These are phyloP conservation scores for Asterophora lycoperdoides DNA, from an alignment of 768 basidiomycete species.

Conservation along the genomic window DNA sequence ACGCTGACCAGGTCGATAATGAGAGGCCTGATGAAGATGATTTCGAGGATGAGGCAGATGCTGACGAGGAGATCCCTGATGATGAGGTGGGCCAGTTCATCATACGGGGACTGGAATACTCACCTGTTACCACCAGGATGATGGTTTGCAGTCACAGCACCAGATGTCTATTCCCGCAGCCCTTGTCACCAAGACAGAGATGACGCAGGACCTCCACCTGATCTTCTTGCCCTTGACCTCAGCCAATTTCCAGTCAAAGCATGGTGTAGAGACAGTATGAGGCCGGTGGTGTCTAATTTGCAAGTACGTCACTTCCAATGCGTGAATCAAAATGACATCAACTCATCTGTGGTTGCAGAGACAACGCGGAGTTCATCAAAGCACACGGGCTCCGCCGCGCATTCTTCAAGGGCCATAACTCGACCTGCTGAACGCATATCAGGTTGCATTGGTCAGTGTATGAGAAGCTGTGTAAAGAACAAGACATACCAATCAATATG, in stretches of 20 bases:
- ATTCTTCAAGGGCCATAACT: constrained; percentile 2
- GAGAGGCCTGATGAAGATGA: too few relatives aligned
- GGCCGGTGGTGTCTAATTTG: constrained; percentile 2
- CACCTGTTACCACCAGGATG: background rate
- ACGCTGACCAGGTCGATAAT: too few relatives aligned
- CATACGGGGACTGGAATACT: too few relatives aligned
- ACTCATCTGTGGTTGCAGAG: background rate
- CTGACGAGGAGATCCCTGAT: too few relatives aligned
- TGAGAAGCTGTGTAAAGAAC: background rate
- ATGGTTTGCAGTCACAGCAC: background rate
- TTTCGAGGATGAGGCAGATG: too few relatives aligned
- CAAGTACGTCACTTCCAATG: background rate
- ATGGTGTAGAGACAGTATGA: background rate
- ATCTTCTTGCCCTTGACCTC: constrained; percentile 8
- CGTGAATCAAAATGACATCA: background rate
- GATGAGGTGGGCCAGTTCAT: too few relatives aligned
- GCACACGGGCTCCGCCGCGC: background rate
- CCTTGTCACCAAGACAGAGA: too few relatives aligned
- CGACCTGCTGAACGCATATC: background rate
- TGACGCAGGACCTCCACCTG: background rate
- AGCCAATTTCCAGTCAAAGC: constrained; percentile 11
- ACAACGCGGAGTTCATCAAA: background rate
- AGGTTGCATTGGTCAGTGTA: background rate
- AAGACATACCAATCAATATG: background rate
- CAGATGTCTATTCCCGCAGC: background rate